These are phyloP conservation scores for Penicillium sp. DNA, from an alignment of 2,329 filamentous ascomycete genomes.

Conservation along the genomic window DNA sequence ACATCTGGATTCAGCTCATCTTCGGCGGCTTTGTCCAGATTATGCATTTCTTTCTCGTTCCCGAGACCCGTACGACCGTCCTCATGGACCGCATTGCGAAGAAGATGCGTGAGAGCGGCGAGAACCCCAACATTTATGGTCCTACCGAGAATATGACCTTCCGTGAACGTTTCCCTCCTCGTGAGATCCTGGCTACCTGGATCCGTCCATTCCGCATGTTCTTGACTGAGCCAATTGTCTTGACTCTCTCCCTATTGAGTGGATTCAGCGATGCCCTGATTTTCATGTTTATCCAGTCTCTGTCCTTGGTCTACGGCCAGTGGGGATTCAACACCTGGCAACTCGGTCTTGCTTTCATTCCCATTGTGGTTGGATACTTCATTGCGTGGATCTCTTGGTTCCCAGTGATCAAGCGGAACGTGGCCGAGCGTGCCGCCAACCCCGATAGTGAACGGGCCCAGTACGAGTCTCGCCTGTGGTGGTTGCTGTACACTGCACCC, in stretches of 20 bases:
- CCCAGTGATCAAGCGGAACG: constrained; percentile 54
- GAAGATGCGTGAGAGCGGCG: constrained; percentile 63
- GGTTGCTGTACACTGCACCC: constrained; percentile 60
- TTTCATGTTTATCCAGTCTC: constrained; percentile 67
- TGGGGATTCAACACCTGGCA: constrained; percentile 57
- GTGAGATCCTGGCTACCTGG: constrained; percentile 60
- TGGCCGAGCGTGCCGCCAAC: constrained; percentile 46
- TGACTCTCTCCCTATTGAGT: constrained; percentile 60
- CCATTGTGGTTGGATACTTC: constrained; percentile 60
- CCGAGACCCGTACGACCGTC: constrained; percentile 74
- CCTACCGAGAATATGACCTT: constrained; percentile 68
- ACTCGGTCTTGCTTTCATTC: constrained; percentile 56
- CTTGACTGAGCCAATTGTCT: constrained; percentile 64
- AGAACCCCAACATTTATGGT: constrained; percentile 64
- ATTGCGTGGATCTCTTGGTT: constrained; percentile 60
- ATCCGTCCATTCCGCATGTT: constrained; percentile 65
- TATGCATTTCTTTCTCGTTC: constrained; percentile 68
- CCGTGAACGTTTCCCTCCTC: constrained; percentile 58
- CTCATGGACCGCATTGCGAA: constrained; percentile 80
- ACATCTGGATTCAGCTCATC: constrained; percentile 83
- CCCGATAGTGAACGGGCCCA: constrained; percentile 58
- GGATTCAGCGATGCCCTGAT: constrained; percentile 67
- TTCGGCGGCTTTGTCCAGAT: constrained; percentile 70
- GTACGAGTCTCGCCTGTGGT: constrained; percentile 64
- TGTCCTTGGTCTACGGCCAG: constrained; percentile 59